Base-by-base conservation (phyloP, 352 stramenopile species). In the Phytophthora hibernalis region DNA sequence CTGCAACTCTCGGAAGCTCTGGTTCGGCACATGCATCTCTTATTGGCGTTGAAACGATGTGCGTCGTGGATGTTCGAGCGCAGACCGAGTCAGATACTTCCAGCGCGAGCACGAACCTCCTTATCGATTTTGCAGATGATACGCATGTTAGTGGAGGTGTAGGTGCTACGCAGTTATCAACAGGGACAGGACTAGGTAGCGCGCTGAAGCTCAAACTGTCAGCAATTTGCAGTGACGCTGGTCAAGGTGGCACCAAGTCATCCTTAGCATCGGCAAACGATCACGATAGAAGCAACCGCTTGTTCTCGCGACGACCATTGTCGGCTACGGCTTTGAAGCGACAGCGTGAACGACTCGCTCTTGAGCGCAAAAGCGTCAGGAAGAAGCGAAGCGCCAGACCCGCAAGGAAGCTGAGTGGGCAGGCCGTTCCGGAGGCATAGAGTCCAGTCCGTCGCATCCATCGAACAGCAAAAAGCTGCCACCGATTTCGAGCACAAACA, bases 1-100 rank as follows among this genome's bases (percentile, higher is more conserved):
- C 60, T 44, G 76, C 66, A 21, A 64, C 72, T 15, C 50, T 74
- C 11, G 61, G 61, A 11, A 74, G 49, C 16, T 64, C 61, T 0
- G 45, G 47, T 0, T 62, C 28, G 11, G 60, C 50, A 3, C 68
- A 70, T 43, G 72, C 60, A 5, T 82, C 73, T 5, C 77, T 94
- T 22, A 93, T 97, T 35, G 87, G 89, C 2, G 93, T 98, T 43
- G 91, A 97, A 69, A 98, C 94, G 13, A 83, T 98, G 11, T 98
- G 96, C 61, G 85, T 98, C 24, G 93, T 99, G 18, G 96, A 99
- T 72, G 86, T 98, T 16, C 79, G 96, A 26, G 92, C 98, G 16
- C 96, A 98, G 35, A 65, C 33, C 9, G 54, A 76, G 2, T 26
- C 54, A 26, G 50, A 77, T 0, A 60, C 49, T 8, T 71, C 30